Conservation (phyloP, 2,329 filamentous ascomycete species). For the Sphaerulina populicola region DNA sequence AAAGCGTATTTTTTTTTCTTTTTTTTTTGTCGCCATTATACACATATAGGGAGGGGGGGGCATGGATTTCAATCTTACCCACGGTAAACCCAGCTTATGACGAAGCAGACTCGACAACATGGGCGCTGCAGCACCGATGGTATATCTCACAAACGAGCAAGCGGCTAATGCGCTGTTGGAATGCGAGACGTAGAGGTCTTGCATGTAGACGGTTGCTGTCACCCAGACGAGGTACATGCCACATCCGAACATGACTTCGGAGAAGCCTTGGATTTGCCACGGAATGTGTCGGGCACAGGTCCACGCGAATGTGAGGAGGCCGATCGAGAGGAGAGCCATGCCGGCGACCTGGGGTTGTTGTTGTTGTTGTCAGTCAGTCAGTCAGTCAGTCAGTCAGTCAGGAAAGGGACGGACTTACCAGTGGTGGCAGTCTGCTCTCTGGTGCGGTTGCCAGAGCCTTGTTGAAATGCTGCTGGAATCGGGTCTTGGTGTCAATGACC, state of each 20-base stretch:
- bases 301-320: slow-evolving; percentile 11
- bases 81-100: slow-evolving; percentile 5
- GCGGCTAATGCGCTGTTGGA: slow-evolving; percentile 12
- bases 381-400: background rate
- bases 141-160: slow-evolving; percentile 14
- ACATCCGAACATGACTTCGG: slow-evolving; percentile 6
- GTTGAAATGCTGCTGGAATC: slow-evolving; percentile 5
- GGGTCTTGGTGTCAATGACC: slow-evolving; percentile 9
- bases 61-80: too few species aligned
- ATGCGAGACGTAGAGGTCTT: slow-evolving; percentile 14
- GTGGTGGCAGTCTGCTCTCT: slow-evolving; percentile 13
- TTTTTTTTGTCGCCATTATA: too few species aligned
- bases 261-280: slow-evolving; percentile 2
- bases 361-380: too few species aligned
- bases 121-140: slow-evolving; percentile 8
- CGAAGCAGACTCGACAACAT: slow-evolving; percentile 8
- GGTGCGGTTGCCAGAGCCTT: slow-evolving; percentile 6
- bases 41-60: too few species aligned
- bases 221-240: slow-evolving; percentile 17
- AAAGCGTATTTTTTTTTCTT: too few species aligned
- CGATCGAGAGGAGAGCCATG: slow-evolving; percentile 8
- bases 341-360: slow-evolving; percentile 10
- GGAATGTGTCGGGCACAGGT: background rate
- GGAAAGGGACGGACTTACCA: slow-evolving; percentile 2
- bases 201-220: slow-evolving; percentile 13